A percentile compares a stretch with the other conserved stretches of the same genome.
Evolutionary conservation across 108 stramenopile species (phyloP).

Genomic region (Epithemia pelagica): DNA sequence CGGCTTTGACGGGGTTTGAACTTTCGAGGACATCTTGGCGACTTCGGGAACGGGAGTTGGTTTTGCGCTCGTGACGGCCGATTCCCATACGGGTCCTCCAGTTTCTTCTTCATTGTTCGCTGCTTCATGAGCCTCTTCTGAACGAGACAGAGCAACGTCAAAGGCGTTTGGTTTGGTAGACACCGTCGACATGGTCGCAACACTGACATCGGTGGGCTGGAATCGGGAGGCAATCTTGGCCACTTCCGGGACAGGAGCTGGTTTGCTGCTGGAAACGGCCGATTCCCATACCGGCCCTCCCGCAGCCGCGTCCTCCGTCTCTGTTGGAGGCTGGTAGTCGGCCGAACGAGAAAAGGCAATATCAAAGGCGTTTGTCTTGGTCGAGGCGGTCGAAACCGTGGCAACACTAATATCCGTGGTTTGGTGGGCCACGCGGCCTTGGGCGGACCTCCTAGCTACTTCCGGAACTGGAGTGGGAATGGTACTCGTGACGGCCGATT

Average conservation of each 20-base stretch:
- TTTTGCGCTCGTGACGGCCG: background rate
- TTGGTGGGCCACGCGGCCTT: background rate
- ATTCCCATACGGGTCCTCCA: background rate
- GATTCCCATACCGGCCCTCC: background rate
- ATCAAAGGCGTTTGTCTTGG: background rate
- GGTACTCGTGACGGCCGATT: background rate
- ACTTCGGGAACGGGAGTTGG: background rate
- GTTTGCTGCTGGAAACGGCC: background rate
- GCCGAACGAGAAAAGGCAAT: background rate
- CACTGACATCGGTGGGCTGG: background rate
- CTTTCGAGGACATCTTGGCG: too few species aligned
- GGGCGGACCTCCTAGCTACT: too few species aligned
- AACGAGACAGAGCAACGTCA: background rate
- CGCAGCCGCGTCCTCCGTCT: background rate
- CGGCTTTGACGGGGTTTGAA: background rate
- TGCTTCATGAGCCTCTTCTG: background rate
- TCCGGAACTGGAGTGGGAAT: too few species aligned
- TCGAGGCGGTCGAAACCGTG: background rate
- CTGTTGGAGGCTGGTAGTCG: background rate
- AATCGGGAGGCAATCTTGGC: background rate
- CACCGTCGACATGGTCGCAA: background rate
- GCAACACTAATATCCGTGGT: background rate
- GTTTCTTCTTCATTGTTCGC: background rate
- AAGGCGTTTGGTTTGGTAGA: background rate
- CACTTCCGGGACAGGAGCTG: background rate